phyloP scores from a whole-genome alignment of 768 basidiomycete genomes.

The Lactarius quietus region DNA sequence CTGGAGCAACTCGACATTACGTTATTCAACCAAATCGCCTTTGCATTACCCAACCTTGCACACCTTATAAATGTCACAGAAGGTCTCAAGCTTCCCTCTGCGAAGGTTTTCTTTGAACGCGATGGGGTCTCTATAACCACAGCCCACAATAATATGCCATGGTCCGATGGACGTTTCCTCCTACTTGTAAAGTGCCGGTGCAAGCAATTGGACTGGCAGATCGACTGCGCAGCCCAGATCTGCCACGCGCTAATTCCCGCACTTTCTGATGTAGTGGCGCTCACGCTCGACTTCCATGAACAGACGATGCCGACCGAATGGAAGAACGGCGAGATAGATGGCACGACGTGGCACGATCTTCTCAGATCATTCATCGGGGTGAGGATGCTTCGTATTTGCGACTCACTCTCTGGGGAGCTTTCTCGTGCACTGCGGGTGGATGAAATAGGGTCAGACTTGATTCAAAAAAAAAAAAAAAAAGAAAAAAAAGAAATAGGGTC shows the following conservation, averaged over 20 bases:
- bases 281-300: neutral
- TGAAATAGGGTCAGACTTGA: neutral
- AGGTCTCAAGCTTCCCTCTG: neutral
- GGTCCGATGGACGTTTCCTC: neutral
- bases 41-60: neutral
- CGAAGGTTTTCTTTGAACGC: neutral
- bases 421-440: neutral
- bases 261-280: neutral
- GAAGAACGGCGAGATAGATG: neutral
- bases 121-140: neutral
- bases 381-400: neutral
- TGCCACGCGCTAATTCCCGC: neutral
- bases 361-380: neutral
- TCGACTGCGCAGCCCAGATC: neutral
- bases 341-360: neutral
- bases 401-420: neutral
- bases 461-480: no score
- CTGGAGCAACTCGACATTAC: neutral
- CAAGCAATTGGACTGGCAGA: conserved; percentile 7
- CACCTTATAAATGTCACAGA: neutral
- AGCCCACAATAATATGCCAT: neutral
- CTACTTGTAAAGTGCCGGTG: neutral
- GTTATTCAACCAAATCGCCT: neutral
- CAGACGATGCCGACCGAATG: neutral
- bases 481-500: neutral